Conservation (phyloP, 306 rosid genomes). For the Cicer pinnatifidum region DNA sequence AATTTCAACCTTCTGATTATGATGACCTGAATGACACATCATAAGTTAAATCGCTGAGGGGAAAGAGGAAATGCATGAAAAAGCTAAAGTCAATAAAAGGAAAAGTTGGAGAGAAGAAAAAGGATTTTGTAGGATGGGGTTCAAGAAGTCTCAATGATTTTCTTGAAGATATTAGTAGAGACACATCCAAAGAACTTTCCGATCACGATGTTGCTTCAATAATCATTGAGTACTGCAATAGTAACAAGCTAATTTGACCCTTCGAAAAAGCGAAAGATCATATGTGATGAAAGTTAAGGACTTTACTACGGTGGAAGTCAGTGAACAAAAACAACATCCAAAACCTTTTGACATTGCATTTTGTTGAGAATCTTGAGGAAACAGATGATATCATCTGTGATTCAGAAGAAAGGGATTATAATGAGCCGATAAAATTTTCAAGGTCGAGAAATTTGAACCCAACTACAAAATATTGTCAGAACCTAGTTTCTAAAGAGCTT, state of each 20-base stretch:
- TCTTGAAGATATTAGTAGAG: conserved; percentile 58
- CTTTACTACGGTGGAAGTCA: conserved; percentile 62
- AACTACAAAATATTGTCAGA: conserved; percentile 38
- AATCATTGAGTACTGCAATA: conserved; percentile 60
- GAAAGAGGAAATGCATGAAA: conserved; percentile 46
- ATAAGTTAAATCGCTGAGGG: conserved; percentile 40
- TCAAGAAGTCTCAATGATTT: conserved; percentile 63
- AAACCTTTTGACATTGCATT: too few species aligned
- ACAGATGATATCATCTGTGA: conserved; percentile 49
- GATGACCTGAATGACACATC: conserved; percentile 53
- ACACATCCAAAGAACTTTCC: conserved; percentile 51
- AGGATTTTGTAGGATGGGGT: conserved; percentile 76
- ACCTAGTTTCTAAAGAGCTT: conserved; percentile 40
- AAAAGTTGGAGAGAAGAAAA: conserved; percentile 53
- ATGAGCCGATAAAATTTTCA: conserved; percentile 31
- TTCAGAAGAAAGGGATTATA: conserved; percentile 53
- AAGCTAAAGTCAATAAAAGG: conserved; percentile 45
- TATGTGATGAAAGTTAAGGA: conserved; percentile 60
- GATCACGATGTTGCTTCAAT: conserved; percentile 65
- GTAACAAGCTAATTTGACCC: conserved; percentile 66
- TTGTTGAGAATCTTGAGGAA: conserved; percentile 47
- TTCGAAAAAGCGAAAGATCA: conserved; percentile 59
- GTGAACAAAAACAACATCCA: conserved; percentile 44
- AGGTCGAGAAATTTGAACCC: conserved; percentile 46
- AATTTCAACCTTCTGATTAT: conserved; percentile 51